Percentiles rank a stretch among this genome's conserved stretches.
phyloP scores from a whole-genome alignment of 2,329 filamentous ascomycete genomes.

The Xylariales sp. region DNA sequence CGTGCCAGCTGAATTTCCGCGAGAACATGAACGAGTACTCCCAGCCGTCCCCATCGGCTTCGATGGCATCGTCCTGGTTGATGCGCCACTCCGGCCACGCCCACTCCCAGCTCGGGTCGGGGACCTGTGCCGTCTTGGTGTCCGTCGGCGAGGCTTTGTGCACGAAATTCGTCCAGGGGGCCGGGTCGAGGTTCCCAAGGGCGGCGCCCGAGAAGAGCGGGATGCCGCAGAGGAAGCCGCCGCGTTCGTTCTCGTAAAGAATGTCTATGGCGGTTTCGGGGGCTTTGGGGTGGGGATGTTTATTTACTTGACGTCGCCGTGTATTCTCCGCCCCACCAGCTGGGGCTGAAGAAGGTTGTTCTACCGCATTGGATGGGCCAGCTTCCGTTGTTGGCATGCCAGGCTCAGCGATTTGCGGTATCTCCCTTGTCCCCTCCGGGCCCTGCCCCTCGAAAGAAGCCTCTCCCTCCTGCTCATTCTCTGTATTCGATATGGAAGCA shows the following conservation, averaged over 20 bases:
- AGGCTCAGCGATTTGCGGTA: no score
- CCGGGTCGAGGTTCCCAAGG: constrained; percentile 78
- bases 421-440: no score
- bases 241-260: constrained; percentile 92
- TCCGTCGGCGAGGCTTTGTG: constrained; percentile 57
- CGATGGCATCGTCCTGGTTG: constrained; percentile 67
- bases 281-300: constrained; percentile 16
- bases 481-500: constrained; percentile 8
- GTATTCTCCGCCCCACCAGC: constrained; percentile 7
- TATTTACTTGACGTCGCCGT: background rate
- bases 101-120: constrained; percentile 96
- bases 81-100: constrained; percentile 62
- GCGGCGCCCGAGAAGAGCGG: constrained; percentile 86
- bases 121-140: constrained; percentile 84
- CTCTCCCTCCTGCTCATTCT: no score
- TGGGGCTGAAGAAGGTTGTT: constrained; percentile 2
- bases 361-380: background rate
- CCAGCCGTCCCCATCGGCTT: constrained; percentile 81
- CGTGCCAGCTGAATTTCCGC: constrained; percentile 76
- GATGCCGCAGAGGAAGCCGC: constrained; percentile 81
- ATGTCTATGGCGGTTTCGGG: constrained; percentile 68
- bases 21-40: constrained; percentile 89
- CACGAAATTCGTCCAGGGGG: constrained; percentile 75
- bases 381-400: no score
- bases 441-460: no score